Base-by-base conservation (phyloP, 2,329 filamentous ascomycete genomes). In the Diplocarpon mali region DNA sequence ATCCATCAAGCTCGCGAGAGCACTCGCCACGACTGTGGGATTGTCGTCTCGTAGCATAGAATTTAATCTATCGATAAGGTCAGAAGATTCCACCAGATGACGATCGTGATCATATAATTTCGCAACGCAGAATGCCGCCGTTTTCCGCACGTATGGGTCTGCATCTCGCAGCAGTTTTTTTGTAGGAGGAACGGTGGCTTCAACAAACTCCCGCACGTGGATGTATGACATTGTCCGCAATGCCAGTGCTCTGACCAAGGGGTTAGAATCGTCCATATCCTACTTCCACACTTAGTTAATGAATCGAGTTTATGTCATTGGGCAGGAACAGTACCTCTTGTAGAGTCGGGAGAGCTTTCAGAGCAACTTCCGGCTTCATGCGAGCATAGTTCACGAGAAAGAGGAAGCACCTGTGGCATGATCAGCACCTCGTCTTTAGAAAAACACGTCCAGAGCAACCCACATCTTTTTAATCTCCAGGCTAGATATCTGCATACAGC, bases 391-490 rank as follows among this genome's bases (percentile, higher is more conserved):
- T 96, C 62, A 96, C 92, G 48, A 98, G 69, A 64, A 93, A 98
- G 49, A 98, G 70, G 63, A 96, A 98, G 68, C 92, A 96, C 89
- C 89, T 95, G 60, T 38, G 29, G 29, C 16, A 10, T 16, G 16
- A 48, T 58, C 38, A 57, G 51, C 41, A 53, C 64, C 12, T 34
- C 27, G 29, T 35, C 15, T 17, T 12, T 12, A 34, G 38, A 20
- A 13, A n/a, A 24, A 8, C 28, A 39, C 8, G n/a, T 40, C 24
- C 20, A 17, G 40, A 29, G 27, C 37, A 35, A 63, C 77, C 56
- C 70, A 95, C 92, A 98, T 98, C 74, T 98, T 98, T 76, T 98
- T 98, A 68, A 98, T 95, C 67, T 98, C 92, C 64, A 98, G 69
- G 59, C 85, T 94, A 42, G 82, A 83, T 51, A 98, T 85, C 57